These are phyloP conservation scores for Cutaneotrichosporon dermatis DNA, from an alignment of 1,284 basidiomycete species.

Conservation along the genomic window DNA sequence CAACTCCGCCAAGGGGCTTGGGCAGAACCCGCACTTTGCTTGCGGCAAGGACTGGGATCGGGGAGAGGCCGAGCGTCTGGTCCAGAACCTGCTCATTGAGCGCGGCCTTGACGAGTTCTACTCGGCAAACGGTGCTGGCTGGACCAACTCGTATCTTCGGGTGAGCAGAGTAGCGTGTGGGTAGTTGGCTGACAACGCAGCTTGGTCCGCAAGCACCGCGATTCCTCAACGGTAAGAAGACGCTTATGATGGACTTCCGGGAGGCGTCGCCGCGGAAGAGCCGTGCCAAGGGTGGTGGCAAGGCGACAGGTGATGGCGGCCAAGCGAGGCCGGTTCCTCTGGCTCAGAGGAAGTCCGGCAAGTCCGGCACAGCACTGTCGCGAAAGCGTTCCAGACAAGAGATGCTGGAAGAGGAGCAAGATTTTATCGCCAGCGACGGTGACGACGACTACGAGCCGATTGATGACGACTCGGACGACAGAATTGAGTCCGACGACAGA, in stretches of 20 bases:
- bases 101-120: constrained; percentile 37
- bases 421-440: constrained; percentile 30
- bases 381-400: constrained; percentile 33
- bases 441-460: constrained; percentile 19
- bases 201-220: constrained; percentile 26
- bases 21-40: constrained; percentile 35
- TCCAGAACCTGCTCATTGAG: constrained; percentile 44
- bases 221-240: constrained; percentile 28
- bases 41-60: constrained; percentile 41
- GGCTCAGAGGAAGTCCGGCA: constrained; percentile 13
- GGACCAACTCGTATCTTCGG: constrained; percentile 43
- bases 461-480: constrained; percentile 58
- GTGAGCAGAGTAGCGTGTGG: constrained; percentile 26
- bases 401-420: constrained; percentile 27
- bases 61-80: constrained; percentile 41
- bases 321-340: constrained; percentile 23
- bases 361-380: constrained; percentile 15
- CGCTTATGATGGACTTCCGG: constrained; percentile 35
- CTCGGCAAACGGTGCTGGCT: constrained; percentile 37
- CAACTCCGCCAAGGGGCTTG: constrained; percentile 29
- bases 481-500: no score
- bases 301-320: background rate
- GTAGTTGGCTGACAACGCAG: constrained; percentile 15
- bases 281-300: no score
- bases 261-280: constrained; percentile 18